Evolutionary conservation across 345 rosid species (phyloP).

Genomic region (Limnanthes douglasii): DNA sequence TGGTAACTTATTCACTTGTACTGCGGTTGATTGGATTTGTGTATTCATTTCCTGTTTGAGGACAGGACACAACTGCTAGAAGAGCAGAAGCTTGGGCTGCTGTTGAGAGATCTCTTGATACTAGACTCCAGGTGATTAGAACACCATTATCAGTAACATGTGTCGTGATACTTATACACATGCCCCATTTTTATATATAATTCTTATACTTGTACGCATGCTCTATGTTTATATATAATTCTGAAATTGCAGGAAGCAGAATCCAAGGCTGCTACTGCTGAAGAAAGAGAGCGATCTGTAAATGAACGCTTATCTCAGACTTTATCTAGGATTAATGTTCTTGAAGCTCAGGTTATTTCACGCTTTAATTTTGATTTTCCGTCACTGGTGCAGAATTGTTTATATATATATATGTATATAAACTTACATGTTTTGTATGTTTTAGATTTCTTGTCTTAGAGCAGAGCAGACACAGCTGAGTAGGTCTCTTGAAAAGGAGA

Average conservation of each 20-base stretch:
- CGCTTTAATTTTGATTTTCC: constrained; percentile 7
- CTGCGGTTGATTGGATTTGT: not conserved
- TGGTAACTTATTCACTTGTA: constrained; percentile 5
- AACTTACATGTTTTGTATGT: constrained; percentile 18
- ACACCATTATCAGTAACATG: constrained; percentile 5
- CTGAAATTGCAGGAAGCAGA: constrained; percentile 67
- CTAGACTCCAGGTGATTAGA: constrained; percentile 68
- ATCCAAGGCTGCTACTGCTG: constrained; percentile 79
- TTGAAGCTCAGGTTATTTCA: constrained; percentile 80
- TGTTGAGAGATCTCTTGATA: constrained; percentile 83
- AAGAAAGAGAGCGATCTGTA: constrained; percentile 84
- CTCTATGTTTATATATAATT: constrained; percentile 3
- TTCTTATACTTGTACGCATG: too few relatives aligned
- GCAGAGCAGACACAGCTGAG: constrained; percentile 90
- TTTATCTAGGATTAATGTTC: constrained; percentile 86
- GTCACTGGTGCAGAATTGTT: constrained; percentile 2
- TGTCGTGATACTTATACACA: not conserved
- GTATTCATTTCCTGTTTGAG: constrained; percentile 11
- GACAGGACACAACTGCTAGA: constrained; percentile 77
- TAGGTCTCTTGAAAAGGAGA: constrained; percentile 93
- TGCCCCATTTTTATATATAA: not conserved
- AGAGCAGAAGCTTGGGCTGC: constrained; percentile 97
- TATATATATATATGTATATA: constrained; percentile 8
- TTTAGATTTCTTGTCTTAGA: constrained; percentile 90
- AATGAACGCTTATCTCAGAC: constrained; percentile 95